Conservation (phyloP, 108 stramenopile species). For the Cylindrotheca fusiformis region DNA sequence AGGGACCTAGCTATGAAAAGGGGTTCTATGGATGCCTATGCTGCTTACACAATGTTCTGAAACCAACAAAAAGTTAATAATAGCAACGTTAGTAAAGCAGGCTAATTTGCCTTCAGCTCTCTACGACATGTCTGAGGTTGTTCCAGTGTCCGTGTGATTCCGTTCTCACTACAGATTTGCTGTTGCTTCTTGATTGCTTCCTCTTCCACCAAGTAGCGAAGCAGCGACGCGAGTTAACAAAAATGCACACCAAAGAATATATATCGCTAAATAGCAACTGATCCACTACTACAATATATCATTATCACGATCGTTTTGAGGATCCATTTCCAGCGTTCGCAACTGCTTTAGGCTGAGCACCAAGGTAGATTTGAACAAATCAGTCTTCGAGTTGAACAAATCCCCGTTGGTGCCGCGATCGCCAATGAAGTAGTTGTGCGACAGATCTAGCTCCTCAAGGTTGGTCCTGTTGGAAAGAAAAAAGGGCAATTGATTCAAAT, state of each 20-base stretch:
- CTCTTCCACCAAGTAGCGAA: too few relatives aligned
- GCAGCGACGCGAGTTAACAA: background rate
- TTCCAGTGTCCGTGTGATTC: too few relatives aligned
- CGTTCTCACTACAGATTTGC: too few relatives aligned
- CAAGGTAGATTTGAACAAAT: background rate
- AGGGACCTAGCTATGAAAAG: background rate
- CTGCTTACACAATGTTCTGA: too few relatives aligned
- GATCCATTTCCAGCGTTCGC: background rate
- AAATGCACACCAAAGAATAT: background rate
- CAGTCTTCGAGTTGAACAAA: conserved; percentile 9
- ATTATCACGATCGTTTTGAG: background rate
- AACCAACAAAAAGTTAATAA: too few relatives aligned
- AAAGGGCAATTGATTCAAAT: background rate
- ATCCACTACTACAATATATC: too few relatives aligned
- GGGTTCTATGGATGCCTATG: background rate
- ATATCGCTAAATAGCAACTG: background rate
- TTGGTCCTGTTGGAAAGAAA: background rate
- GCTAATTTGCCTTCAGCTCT: too few relatives aligned
- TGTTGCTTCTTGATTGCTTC: too few relatives aligned
- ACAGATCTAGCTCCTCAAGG: background rate
- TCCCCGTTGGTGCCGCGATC: background rate
- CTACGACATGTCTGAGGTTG: too few relatives aligned
- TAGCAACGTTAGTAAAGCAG: too few relatives aligned
- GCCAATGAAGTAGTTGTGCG: background rate
- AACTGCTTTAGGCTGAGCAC: conserved; percentile 7